phyloP scores from a whole-genome alignment of 768 basidiomycete species.

The Dioszegia crocea region DNA sequence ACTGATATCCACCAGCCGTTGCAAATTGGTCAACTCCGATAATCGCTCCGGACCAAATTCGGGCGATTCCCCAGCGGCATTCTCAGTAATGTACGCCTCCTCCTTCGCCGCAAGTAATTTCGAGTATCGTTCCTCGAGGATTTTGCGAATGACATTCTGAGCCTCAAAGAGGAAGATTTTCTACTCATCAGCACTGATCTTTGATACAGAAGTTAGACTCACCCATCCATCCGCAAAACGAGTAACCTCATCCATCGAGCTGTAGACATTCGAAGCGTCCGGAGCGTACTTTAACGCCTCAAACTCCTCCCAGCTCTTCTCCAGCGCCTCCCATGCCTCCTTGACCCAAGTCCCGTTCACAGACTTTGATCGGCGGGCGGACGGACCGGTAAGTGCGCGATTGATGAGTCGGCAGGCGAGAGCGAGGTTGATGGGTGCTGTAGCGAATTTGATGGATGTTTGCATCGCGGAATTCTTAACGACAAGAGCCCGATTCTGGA shows the following conservation, averaged over 20 bases:
- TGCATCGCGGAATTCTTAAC: conserved; percentile 18
- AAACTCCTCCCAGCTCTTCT: conserved; percentile 78
- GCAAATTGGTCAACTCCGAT: background rate
- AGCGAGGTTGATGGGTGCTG: conserved; percentile 70
- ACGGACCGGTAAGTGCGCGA: conserved; percentile 69
- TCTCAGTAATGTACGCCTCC: conserved; percentile 26
- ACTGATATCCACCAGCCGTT: conserved; percentile 10
- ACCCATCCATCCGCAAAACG: conserved; percentile 82
- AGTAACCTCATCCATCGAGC: conserved; percentile 56
- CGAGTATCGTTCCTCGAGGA: conserved; percentile 62
- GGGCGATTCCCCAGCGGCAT: background rate
- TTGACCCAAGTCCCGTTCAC: conserved; percentile 65
- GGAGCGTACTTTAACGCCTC: conserved; percentile 55
- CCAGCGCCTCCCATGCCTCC: conserved; percentile 79
- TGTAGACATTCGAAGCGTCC: conserved; percentile 50
- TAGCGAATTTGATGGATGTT: conserved; percentile 49
- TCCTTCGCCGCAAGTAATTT: conserved; percentile 16
- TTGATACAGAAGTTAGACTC: conserved; percentile 34
- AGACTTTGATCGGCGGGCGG: conserved; percentile 61
- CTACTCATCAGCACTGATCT: conserved; percentile 13
- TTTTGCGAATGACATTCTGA: conserved; percentile 84
- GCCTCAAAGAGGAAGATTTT: conserved; percentile 82
- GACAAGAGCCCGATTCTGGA: conserved; percentile 55
- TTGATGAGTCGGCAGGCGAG: conserved; percentile 74
- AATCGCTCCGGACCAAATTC: background rate